Evolutionary conservation across 2,329 filamentous ascomycete genomes (phyloP).

Genomic region (Aspergillus nomiae): DNA sequence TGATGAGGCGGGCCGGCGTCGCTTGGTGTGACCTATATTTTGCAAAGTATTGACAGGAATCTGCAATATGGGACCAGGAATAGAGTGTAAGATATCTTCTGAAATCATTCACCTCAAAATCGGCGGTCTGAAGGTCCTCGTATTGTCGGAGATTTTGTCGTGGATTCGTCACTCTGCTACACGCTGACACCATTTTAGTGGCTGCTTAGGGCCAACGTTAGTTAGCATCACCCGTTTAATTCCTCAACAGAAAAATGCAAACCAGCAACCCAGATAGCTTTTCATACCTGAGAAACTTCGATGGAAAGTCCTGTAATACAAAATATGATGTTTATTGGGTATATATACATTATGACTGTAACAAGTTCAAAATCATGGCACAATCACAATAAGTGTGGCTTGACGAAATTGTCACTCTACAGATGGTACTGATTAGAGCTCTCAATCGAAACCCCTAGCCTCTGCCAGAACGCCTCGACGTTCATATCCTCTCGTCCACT

Average conservation of each 20-base stretch:
- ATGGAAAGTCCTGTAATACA: neutral
- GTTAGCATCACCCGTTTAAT: neutral
- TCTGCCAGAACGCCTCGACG: slow-evolving; percentile 39
- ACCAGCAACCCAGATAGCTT: neutral
- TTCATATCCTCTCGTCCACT: slow-evolving; percentile 42
- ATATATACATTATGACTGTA: neutral
- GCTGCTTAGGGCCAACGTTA: neutral
- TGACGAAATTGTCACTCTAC: slow-evolving; percentile 8
- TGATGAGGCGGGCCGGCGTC: neutral
- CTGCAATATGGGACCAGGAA: neutral
- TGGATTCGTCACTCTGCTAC: neutral
- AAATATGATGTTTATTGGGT: neutral
- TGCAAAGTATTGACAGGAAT: neutral
- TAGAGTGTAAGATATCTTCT: neutral
- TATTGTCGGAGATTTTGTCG: neutral
- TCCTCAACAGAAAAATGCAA: neutral
- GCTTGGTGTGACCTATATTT: neutral
- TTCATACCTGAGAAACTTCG: neutral
- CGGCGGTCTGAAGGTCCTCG: neutral
- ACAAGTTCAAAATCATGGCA: neutral
- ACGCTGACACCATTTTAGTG: slow-evolving; percentile 1
- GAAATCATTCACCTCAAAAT: neutral
- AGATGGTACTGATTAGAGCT: slow-evolving; percentile 37
- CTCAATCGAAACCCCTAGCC: slow-evolving; percentile 32
- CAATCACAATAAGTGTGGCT: neutral